Evolutionary conservation across 805 yeast genomes (phyloP), one percentile per base, ranked within the genome.

Genomic region (Metschnikowia arizonensis): DNA sequence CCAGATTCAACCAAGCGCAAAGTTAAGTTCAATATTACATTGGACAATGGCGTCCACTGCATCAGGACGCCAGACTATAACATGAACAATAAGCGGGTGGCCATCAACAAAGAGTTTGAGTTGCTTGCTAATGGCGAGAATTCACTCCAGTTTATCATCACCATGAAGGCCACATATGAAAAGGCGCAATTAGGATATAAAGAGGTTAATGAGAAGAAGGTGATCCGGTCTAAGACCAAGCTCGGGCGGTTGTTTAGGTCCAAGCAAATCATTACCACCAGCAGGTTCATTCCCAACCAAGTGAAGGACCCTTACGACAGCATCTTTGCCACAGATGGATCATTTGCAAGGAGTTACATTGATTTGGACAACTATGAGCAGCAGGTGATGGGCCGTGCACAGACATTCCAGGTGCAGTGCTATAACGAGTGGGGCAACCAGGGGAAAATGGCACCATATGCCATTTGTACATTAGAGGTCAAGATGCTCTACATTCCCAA

Each of bases 41-140:
- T 83, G 44, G 97, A 89, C 60, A 89, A 89, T 60, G 95, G 96
- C 5, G 79, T 81, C 31, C 95, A 89, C 59, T 77, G 87, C 47
- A 76, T 87, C 39, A 77, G 81, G 30, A 88, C 96, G 0, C 77
- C 81, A 7, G 72, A 75, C 62, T 73, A 75, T 54, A 55, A 57
- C 19, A 52, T 77, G 44, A 54, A 59, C 3, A 42, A 57, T n/a
- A 52, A 60, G 15, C 55, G 56, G 26, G 64, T 74, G 29, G 48
- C 65, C 9, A 65, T 87, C 42, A 76, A 76, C 39, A 88, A 85
- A 57, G 97, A 90, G 58, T 88, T 88, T 61, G 97, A 88, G 62
- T 67, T 84, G 51, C 72, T 82, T 3, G 84, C 84, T 21, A 38
- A 43, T 9, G 25, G 26, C 12, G 80, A 77, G 15, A 79, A 76